Base-by-base conservation (phyloP, 2,329 filamentous ascomycete species). In the Zasmidium citrigriseum region DNA sequence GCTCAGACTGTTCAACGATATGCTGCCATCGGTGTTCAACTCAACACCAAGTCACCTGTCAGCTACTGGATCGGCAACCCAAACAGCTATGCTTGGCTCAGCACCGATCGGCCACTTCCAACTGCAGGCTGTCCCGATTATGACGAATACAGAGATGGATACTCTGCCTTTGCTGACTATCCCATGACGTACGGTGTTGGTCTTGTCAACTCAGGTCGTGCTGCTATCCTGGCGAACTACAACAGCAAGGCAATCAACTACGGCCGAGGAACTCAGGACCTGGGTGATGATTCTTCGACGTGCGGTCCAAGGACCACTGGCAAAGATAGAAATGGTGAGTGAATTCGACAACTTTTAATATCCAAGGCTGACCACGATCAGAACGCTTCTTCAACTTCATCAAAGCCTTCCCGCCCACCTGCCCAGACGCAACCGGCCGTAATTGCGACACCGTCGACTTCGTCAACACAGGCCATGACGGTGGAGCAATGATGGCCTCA, bases 371-470 rank as follows among this genome's bases (percentile, higher is more conserved):
- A 41, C 34, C 14, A 29, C 14, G 34, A 41, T 41, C 34, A 41
- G 73, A 76, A 64, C 71, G 73, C 5, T 75, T 76, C 64, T 74
- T 75, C 68, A 71, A 75, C 64, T 74, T 73, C 61, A 73, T 75
- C 67, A 68, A 71, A 46, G 65, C 64, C 9, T 74, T 75, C 57
- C 70, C 71, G 16, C 55, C 66, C 2, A 63, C 62, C n/a, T 73
- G 72, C 55, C n/a, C 60, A 2, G 61, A 64, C 41, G 62, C 71
- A 9, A 27, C 52, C 0, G 61, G 58, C 11, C 59, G 59, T n/a
- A 67, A 70, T 45, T 73, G 71, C 51, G 67, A 72, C 50, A 75
- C 73, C 1, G 66, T 75, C 12, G 73, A 76, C 53, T 70, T 73
- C 46, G 65, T 74, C 22, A 59, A 66, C 34, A 59, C 64, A 20